A percentile compares a stretch with the other conserved stretches of the same genome.
phyloP scores from a whole-genome alignment of 371 early-diverging fungal species.

The Mucor lusitanicus region DNA sequence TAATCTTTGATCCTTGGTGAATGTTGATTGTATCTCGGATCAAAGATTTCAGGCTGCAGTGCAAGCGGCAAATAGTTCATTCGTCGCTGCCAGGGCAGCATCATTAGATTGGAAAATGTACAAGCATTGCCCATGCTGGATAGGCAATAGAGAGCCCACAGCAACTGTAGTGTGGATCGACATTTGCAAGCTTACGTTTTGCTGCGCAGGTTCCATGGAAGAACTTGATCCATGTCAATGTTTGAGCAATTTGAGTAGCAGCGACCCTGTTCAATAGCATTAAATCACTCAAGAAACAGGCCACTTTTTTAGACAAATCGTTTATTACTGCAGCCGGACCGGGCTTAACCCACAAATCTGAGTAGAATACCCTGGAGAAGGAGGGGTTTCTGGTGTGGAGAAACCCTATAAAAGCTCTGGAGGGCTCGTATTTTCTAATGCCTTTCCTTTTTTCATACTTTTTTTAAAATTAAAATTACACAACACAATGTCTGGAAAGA shows the following conservation, averaged over 20 bases:
- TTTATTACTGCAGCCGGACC: slow-evolving; percentile 3
- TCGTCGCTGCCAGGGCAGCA: background rate
- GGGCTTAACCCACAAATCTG: background rate
- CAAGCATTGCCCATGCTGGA: too few species aligned
- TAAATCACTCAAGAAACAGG: slow-evolving; percentile 9
- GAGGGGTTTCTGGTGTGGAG: background rate
- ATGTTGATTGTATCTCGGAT: background rate
- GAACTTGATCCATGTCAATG: background rate
- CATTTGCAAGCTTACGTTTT: background rate
- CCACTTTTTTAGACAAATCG: slow-evolving; percentile 6
- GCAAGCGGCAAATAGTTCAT: background rate
- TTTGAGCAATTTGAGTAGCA: background rate
- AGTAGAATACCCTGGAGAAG: background rate
- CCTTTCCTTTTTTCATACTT: slow-evolving; percentile 5
- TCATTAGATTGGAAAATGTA: background rate
- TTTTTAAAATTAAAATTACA: background rate
- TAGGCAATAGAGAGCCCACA: too few species aligned
- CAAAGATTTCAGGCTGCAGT: background rate
- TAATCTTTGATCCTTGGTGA: background rate
- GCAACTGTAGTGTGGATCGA: background rate
- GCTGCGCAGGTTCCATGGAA: background rate
- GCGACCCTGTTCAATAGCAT: slow-evolving; percentile 1
- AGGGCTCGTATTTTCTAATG: background rate
- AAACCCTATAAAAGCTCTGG: background rate
- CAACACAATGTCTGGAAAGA: slow-evolving; percentile 7